A percentile compares a stretch with the other conserved stretches of the same genome.
Evolutionary conservation across 805 yeast genomes (phyloP).

Genomic region (Kuraishia hungarica): DNA sequence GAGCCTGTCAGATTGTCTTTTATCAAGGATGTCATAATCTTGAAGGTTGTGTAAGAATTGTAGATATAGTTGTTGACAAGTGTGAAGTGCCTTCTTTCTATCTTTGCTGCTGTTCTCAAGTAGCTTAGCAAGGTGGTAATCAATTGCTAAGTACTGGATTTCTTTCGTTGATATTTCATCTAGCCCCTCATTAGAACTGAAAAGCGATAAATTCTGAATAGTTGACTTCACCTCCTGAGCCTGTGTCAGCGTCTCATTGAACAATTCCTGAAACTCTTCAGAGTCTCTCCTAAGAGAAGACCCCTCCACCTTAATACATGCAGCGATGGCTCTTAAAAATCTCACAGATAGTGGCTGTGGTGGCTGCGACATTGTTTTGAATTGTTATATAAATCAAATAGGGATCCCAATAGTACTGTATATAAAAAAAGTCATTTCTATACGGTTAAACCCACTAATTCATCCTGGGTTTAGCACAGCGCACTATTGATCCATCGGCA

Average conservation of each 20-base stretch:
- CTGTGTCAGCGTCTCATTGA: slow-evolving; percentile 28
- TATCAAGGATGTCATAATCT: slow-evolving; percentile 33
- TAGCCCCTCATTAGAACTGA: slow-evolving; percentile 62
- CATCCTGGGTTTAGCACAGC: neutral
- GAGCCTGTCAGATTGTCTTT: slow-evolving; percentile 26
- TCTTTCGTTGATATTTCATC: slow-evolving; percentile 63
- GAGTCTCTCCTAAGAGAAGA: slow-evolving; percentile 14
- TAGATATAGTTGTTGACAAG: slow-evolving; percentile 33
- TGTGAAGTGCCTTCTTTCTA: slow-evolving; percentile 25
- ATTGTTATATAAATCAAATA: neutral
- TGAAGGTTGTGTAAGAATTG: slow-evolving; percentile 36
- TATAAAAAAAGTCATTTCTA: too few relatives aligned
- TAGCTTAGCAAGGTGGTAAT: slow-evolving; percentile 46
- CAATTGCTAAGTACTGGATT: slow-evolving; percentile 49
- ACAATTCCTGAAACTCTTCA: slow-evolving; percentile 22
- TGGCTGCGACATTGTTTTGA: neutral
- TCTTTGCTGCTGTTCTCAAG: slow-evolving; percentile 19
- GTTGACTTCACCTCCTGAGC: slow-evolving; percentile 34
- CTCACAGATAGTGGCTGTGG: slow-evolving; percentile 8
- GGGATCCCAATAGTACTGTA: too few relatives aligned
- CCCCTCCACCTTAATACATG: slow-evolving; percentile 6
- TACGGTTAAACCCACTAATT: neutral
- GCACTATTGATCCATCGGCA: neutral
- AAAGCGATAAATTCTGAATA: slow-evolving; percentile 44
- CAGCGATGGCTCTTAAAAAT: slow-evolving; percentile 7